Conservation (phyloP, 164 flowering plant species). For the Macadamia tetraphylla region DNA sequence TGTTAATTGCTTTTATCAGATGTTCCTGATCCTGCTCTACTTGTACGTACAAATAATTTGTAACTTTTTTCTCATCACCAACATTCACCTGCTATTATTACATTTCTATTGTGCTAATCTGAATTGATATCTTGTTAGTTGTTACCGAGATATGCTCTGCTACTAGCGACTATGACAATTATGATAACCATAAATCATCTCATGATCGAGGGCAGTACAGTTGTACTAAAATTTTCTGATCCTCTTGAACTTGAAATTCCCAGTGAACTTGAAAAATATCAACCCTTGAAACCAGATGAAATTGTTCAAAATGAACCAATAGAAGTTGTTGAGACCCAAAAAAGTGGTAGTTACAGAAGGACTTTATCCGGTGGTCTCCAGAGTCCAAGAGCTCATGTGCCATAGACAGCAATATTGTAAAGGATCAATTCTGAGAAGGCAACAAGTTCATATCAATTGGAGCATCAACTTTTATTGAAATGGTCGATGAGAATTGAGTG, state of each 20-base stretch:
- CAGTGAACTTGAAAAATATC: constrained; percentile 10
- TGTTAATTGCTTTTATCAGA: too few species aligned
- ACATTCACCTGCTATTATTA: neutral
- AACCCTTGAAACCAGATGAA: constrained; percentile 14
- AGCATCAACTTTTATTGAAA: constrained; percentile 54
- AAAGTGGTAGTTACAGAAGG: constrained; percentile 37
- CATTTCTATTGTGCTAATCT: neutral
- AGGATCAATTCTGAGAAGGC: constrained; percentile 76
- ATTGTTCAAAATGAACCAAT: constrained; percentile 4
- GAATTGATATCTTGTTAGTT: neutral
- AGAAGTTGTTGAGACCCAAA: constrained; percentile 19
- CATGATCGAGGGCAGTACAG: neutral
- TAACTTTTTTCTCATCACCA: neutral
- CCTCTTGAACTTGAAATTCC: constrained; percentile 14
- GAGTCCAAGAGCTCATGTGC: constrained; percentile 65
- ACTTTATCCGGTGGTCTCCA: constrained; percentile 78
- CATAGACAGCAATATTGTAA: constrained; percentile 51
- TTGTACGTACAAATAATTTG: too few species aligned
- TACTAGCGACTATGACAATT: constrained; percentile 51
- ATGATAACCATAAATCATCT: constrained; percentile 28
- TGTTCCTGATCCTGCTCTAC: too few species aligned
- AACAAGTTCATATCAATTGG: constrained; percentile 58
- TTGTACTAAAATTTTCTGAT: constrained; percentile 11
- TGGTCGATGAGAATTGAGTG: constrained; percentile 90
- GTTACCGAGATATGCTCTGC: constrained; percentile 41